Percentiles rank a stretch among this genome's conserved stretches.
phyloP scores from a whole-genome alignment of 768 basidiomycete genomes.

The Pulveroboletus sp. region DNA sequence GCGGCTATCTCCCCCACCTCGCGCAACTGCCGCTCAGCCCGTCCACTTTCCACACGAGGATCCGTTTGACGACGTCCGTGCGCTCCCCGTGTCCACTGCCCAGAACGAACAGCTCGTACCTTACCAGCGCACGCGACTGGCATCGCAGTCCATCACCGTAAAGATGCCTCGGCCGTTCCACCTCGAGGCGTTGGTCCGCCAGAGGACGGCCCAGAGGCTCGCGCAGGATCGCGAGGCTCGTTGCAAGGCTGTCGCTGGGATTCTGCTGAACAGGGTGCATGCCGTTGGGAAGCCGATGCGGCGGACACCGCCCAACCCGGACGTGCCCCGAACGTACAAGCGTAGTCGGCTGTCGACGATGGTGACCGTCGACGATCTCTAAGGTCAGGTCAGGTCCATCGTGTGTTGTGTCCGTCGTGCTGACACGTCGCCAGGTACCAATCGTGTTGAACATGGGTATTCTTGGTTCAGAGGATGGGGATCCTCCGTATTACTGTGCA shows the following conservation, averaged over 20 bases:
- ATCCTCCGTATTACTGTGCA: neutral
- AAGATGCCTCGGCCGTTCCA: slow-evolving; percentile 22
- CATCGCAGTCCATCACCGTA: slow-evolving; percentile 24
- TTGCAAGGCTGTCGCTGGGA: slow-evolving; percentile 53
- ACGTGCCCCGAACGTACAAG: slow-evolving; percentile 39
- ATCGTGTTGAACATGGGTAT: slow-evolving; percentile 5
- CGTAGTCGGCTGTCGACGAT: slow-evolving; percentile 50
- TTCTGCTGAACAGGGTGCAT: slow-evolving; percentile 50
- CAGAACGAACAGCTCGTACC: slow-evolving; percentile 12
- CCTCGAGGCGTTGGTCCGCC: slow-evolving; percentile 26
- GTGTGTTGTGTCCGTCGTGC: neutral
- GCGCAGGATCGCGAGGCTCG: slow-evolving; percentile 38
- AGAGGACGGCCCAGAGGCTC: slow-evolving; percentile 29
- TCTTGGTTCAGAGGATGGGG: neutral
- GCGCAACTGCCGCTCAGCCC: slow-evolving; percentile 12
- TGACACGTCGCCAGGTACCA: slow-evolving; percentile 1
- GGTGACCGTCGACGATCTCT: slow-evolving; percentile 41
- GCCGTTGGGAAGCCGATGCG: slow-evolving; percentile 51
- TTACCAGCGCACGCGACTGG: slow-evolving; percentile 26
- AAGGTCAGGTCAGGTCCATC: slow-evolving; percentile 10
- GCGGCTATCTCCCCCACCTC: slow-evolving; percentile 20
- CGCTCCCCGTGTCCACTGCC: slow-evolving; percentile 5
- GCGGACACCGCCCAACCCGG: slow-evolving; percentile 29
- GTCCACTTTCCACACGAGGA: slow-evolving; percentile 21
- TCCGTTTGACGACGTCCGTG: slow-evolving; percentile 26